Evolutionary conservation across 2,329 filamentous ascomycete genomes (phyloP), one percentile per base, ranked within the genome.

Genomic region (Colletotrichum acutatum): DNA sequence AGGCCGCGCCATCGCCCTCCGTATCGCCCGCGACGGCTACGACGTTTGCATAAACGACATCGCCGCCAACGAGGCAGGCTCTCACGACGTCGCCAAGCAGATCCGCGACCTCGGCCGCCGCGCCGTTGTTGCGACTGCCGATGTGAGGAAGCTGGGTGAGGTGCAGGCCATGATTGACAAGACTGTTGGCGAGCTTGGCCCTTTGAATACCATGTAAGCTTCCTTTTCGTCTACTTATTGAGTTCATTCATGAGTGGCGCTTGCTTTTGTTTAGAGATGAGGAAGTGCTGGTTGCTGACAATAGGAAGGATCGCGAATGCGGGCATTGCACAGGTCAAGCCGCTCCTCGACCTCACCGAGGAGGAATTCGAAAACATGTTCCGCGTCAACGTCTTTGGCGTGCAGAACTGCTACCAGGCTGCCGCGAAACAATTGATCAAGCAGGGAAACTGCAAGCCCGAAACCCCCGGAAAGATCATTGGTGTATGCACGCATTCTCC

Each of bases 21-120:
- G 91, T 3, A 85, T 93, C 19, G 91, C 91, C 6, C 81, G 84
- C 26, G 91, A 93, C 74, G 91, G 91, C 66, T 93, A 93, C 81
- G 85, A 90, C 75, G 84, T 94, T 62, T 91, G 90, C 77, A 83
- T 93, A 75, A 93, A 92, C 78, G 91, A 93, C 75, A 82, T 93
- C 19, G 75, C 83, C 32, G 83, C 86, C 16, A 89, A 91, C 74
- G 80, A 86, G 63, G 75, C 84, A 4, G 86, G 83, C 1, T 88
- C 89, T 72, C 86, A 91, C 64, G 84, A 87, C 26, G 84, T 87
- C 0, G 88, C 86, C 11, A 80, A 85, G 24, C 85, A 91, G 74
- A 90, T 92, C 66, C 80, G 86, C 67, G 73, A 78, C 3, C 80
- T 88, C 11, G 90, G 87, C 1, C 82, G 88, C 28, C 87, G 86